phyloP scores from a whole-genome alignment of 495 filamentous ascomycete species.

The Amorphotheca resinae region DNA sequence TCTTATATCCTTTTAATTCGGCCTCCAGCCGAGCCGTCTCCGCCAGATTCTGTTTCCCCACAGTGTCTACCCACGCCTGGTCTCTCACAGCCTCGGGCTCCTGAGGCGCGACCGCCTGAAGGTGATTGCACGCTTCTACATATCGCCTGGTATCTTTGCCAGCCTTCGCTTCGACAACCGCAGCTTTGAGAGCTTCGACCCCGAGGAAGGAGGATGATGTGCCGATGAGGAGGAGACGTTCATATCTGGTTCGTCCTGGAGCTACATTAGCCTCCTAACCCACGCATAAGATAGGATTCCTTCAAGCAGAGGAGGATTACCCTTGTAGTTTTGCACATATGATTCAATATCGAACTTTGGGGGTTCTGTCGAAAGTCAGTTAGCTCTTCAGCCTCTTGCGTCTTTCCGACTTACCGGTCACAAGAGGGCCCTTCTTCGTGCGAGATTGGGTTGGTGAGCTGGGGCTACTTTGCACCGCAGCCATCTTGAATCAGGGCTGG shows the following conservation, averaged over 20 bases:
- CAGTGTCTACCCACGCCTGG: slow-evolving; percentile 53
- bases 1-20: slow-evolving; percentile 88
- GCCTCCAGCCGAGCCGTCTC: slow-evolving; percentile 63
- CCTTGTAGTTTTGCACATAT: slow-evolving; percentile 84
- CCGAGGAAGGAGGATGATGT: slow-evolving; percentile 62
- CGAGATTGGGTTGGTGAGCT: slow-evolving; percentile 14
- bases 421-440: slow-evolving; percentile 24
- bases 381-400: slow-evolving; percentile 1
- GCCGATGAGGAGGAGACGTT: slow-evolving; percentile 73
- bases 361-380: slow-evolving; percentile 37
- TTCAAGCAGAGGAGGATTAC: slow-evolving; percentile 30
- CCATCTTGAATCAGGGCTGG: slow-evolving; percentile 6
- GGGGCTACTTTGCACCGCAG: slow-evolving; percentile 7
- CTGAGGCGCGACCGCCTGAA: slow-evolving; percentile 47
- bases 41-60: slow-evolving; percentile 45
- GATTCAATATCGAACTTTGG: slow-evolving; percentile 90
- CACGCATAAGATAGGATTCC: neutral
- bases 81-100: slow-evolving; percentile 60
- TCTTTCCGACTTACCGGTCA: slow-evolving; percentile 27
- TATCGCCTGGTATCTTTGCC: slow-evolving; percentile 67
- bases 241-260: slow-evolving; percentile 43
- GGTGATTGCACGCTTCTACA: slow-evolving; percentile 48
- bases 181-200: slow-evolving; percentile 68
- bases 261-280: neutral
- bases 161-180: slow-evolving; percentile 61